Base-by-base conservation (phyloP, 768 basidiomycete genomes). In the Boletales sp. region DNA sequence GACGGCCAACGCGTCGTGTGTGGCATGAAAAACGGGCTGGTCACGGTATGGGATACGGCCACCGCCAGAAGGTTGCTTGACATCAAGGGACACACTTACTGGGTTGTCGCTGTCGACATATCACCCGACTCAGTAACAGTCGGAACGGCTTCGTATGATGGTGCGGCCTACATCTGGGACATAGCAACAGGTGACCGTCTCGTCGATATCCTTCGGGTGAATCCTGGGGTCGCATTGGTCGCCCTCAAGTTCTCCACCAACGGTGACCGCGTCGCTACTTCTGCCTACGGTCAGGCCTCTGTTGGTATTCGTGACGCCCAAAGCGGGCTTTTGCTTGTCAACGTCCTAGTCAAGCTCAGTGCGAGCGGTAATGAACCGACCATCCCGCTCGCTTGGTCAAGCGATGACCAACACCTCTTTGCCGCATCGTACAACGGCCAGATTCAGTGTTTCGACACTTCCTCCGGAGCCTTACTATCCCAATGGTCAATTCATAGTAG, bases 351-450 rank as follows among this genome's bases (percentile, higher is more conserved):
- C 30, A 48, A 21, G 25, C 41, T 59, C 44, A 58, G 50, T 28
- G 50, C 56, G 8, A 35, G 17, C 31, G 52, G 56, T n/a, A 57
- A 50, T 8, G 49, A 57, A 36, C 54, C 50, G 15, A 56, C 54
- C 5, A 15, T 40, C 13, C 53, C 58, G 7, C 49, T 59, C 7
- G 58, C 51, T 36, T 59, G 58, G 58, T 58, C 57, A 18, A 41
- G 35, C 12, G 57, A 58, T 21, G 57, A 48, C 21, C 46, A 31
- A 13, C 42, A 35, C 13, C 36, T 59, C 10, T 59, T 59, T 32
- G 44, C 28, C 10, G 38, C 38, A 34, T 59, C 57, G 5, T 17
- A 41, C 8, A 43, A 49, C 4, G 49, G 56, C 21, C 41, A 48
- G 8, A 56, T 58, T 21, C 48, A 37, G 2, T 46, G 49, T 37